Conservation (phyloP, 2,329 filamentous ascomycete species). For the Venturia asperata region DNA sequence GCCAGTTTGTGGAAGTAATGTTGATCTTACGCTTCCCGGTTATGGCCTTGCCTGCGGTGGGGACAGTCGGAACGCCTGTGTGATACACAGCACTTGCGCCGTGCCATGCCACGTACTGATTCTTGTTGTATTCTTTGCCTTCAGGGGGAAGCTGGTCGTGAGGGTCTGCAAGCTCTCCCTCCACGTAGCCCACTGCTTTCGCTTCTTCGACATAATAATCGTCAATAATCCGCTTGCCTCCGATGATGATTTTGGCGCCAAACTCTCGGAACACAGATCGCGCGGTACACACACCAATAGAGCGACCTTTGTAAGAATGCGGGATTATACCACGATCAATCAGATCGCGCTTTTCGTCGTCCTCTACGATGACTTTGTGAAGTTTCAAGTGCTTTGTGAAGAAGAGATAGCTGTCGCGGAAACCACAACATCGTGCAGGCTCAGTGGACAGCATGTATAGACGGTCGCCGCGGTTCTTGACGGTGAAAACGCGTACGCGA, state of each 20-base stretch:
- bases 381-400: slow-evolving; percentile 96
- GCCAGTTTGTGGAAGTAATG: slow-evolving; percentile 93
- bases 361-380: slow-evolving; percentile 96
- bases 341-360: slow-evolving; percentile 94
- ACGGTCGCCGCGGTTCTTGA: slow-evolving; percentile 72
- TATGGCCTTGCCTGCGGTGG: slow-evolving; percentile 63
- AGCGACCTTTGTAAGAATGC: slow-evolving; percentile 95
- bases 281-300: slow-evolving; percentile 93
- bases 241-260: slow-evolving; percentile 87
- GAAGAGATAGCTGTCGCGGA: slow-evolving; percentile 96
- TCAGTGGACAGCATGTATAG: slow-evolving; percentile 99
- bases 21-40: slow-evolving; percentile 77
- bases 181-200: slow-evolving; percentile 67
- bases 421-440: slow-evolving; percentile 90
- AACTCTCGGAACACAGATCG: slow-evolving; percentile 97
- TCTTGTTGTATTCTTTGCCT: slow-evolving; percentile 94
- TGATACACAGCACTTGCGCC: slow-evolving; percentile 95
- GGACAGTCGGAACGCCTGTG: slow-evolving; percentile 68
- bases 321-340: slow-evolving; percentile 94
- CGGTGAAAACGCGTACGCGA: slow-evolving; percentile 89
- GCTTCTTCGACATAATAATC: slow-evolving; percentile 80
- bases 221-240: slow-evolving; percentile 75
- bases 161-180: slow-evolving; percentile 87
- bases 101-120: slow-evolving; percentile 98
- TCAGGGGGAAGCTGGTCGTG: slow-evolving; percentile 67